Base-by-base conservation (phyloP, 2,329 filamentous ascomycete species). In the Fusarium fujikuroi region DNA sequence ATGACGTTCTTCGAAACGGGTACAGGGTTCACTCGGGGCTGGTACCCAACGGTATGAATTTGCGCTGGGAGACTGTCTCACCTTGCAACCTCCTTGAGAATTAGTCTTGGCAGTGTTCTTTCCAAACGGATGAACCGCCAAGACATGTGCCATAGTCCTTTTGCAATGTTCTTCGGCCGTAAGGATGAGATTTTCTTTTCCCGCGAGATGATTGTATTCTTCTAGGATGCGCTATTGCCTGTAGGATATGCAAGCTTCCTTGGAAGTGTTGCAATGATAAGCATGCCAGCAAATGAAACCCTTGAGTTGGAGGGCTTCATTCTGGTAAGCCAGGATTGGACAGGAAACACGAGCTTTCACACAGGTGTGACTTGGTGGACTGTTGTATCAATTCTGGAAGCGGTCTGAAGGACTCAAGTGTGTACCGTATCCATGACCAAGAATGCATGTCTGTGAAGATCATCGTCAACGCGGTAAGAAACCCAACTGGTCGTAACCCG, bases 291-390 rank as follows among this genome's bases (percentile, higher is more conserved):
- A 52, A 50, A 64, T 39, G 47, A 39, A 60, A 44, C 53, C 42
- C n/a, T 32, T 47, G 44, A 46, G 46, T 63, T 62, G 57, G 68
- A 58, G 63, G 68, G 53, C 61, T 58, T 73, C 71, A 73, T 73
- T 42, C 70, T 65, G 37, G 54, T 23, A 37, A 49, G 59, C 54
- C 37, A 43, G 66, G 70, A 73, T 74, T 73, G 70, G 71, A 40
- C 44, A 64, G 32, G 64, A 63, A 44, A 57, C 44, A 53, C 43
- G 36, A 61, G 54, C 23, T 57, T 57, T 54, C 34, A 42, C 44
- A 28, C 43, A 32, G 47, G 40, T 32, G 52, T 59, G 54, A 53
- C 50, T 63, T 43, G 16, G 42, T 46, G 52, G 59, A 18, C 32
- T 52, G 40, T 25, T 16, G 49, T 52, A 52, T 37, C 34, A 25